A percentile compares a stretch with the other conserved stretches of the same genome.
Evolutionary conservation across 1,139 yeast species (phyloP).

Genomic region (Saccharomyces pastorianus): DNA sequence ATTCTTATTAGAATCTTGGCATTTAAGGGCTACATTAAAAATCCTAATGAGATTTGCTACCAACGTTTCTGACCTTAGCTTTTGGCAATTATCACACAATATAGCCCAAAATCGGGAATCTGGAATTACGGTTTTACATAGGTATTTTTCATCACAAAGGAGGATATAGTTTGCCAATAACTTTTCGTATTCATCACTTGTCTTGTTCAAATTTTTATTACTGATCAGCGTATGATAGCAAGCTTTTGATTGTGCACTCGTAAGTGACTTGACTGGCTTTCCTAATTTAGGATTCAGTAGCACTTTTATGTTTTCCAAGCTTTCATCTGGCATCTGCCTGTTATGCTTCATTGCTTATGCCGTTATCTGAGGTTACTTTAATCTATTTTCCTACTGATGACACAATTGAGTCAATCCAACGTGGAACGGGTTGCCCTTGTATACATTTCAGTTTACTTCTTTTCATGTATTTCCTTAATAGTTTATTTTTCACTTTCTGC

Average conservation of each 20-base stretch:
- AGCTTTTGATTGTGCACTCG: not conserved
- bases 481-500: not conserved
- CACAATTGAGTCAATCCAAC: not conserved
- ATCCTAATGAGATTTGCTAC: not conserved
- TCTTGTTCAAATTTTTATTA: not conserved
- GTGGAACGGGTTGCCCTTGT: not conserved
- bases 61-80: not conserved
- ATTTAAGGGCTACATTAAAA: not conserved
- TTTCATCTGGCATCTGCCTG: not conserved
- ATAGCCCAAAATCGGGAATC: not conserved
- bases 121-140: not conserved
- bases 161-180: not conserved
- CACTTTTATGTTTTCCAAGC: not conserved
- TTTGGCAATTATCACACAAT: conserved; percentile 1
- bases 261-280: not conserved
- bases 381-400: not conserved
- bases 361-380: not conserved
- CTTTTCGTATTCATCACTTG: not conserved
- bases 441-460: not conserved
- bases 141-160: not conserved
- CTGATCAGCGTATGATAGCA: not conserved
- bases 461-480: not conserved
- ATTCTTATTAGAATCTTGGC: conserved; percentile 4
- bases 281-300: not conserved
- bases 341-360: not conserved